Percentiles rank a stretch among this genome's conserved stretches.
Evolutionary conservation across 148 eudicot genomes (phyloP).

Genomic region (Euryodendron excelsum): DNA sequence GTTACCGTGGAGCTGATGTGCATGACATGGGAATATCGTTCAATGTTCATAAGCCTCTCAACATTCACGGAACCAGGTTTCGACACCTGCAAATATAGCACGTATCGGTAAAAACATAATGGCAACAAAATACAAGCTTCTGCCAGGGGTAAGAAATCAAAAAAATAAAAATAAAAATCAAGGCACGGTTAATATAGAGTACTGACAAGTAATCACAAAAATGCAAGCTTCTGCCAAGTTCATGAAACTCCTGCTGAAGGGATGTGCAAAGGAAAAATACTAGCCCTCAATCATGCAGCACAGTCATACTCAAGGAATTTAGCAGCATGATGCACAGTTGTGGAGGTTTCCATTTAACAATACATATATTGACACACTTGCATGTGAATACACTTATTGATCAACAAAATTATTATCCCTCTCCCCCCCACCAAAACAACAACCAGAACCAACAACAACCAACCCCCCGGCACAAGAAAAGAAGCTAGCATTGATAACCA

Average conservation of each 20-base stretch:
- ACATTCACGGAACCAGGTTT: slow-evolving; percentile 93
- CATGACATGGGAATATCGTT: slow-evolving; percentile 98
- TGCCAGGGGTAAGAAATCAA: neutral
- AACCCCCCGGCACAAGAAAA: too few relatives aligned
- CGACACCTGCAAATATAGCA: slow-evolving; percentile 58
- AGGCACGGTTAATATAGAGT: neutral
- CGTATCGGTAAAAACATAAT: neutral
- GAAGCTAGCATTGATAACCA: too few relatives aligned
- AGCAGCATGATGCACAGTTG: neutral
- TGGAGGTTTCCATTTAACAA: neutral
- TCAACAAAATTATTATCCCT: neutral
- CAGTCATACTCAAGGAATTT: neutral
- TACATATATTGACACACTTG: neutral
- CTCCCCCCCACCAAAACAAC: too few relatives aligned
- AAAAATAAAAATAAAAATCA: neutral
- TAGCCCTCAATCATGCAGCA: neutral
- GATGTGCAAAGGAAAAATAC: neutral
- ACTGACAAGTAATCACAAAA: neutral
- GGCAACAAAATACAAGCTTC: neutral
- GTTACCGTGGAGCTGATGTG: slow-evolving; percentile 98
- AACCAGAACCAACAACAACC: too few relatives aligned
- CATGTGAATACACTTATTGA: neutral
- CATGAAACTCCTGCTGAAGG: neutral
- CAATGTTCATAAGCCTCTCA: slow-evolving; percentile 91
- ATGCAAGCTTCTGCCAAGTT: neutral